Conservation (phyloP, 2,329 filamentous ascomycete species). For the Venturia nashicola region DNA sequence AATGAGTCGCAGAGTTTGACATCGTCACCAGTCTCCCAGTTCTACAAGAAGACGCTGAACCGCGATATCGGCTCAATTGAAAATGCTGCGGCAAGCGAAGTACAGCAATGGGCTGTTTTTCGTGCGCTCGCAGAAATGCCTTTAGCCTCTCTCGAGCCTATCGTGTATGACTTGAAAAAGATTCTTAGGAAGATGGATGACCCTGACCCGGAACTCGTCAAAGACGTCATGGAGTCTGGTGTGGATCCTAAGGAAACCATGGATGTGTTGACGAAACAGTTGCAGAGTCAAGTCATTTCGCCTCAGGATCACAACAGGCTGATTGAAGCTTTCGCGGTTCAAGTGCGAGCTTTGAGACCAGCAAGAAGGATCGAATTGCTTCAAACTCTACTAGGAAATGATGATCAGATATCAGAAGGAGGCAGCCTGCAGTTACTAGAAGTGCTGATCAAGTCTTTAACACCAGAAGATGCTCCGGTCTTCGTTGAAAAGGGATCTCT, state of each 20-base stretch:
- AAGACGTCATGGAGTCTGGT: not conserved
- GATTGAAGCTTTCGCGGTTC: not conserved
- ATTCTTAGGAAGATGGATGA: not conserved
- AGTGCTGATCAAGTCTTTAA: not conserved
- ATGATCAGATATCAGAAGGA: not conserved
- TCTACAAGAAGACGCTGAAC: not conserved
- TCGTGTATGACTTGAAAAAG: not conserved
- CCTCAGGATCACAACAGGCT: not conserved
- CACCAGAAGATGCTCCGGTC: not conserved
- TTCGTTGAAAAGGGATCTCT: not conserved
- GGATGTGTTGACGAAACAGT: not conserved
- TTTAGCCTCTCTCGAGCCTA: not conserved
- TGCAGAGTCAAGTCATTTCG: not conserved
- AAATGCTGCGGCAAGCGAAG: not conserved
- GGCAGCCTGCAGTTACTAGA: slow-evolving; percentile 1
- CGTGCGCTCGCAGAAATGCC: not conserved
- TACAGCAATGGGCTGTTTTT: not conserved
- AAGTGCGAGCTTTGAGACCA: not conserved
- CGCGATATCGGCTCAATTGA: not conserved
- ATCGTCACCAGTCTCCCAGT: not conserved
- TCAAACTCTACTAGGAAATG: not conserved
- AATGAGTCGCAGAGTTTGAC: not conserved
- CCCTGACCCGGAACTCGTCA: not conserved
- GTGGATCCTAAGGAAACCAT: not conserved
- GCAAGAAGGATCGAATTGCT: not conserved